Evolutionary conservation across 768 basidiomycete genomes (phyloP).

Genomic region (Fibroporia radiculosa): DNA sequence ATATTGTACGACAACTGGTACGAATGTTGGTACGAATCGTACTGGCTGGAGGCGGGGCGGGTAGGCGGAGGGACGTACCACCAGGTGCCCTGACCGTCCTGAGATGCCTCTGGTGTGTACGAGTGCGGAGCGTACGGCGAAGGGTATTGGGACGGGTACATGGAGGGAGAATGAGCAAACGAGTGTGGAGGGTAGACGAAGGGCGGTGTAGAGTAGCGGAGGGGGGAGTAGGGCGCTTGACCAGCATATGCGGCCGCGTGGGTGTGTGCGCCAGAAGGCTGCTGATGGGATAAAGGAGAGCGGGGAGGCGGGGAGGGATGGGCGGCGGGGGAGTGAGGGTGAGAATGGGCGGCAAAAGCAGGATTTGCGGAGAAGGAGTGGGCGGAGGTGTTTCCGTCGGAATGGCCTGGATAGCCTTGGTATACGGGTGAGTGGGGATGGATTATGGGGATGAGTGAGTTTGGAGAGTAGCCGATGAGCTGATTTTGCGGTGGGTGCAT

Average conservation of each 20-base stretch:
- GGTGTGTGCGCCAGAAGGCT: conserved; percentile 10
- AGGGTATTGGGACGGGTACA: conserved; percentile 23
- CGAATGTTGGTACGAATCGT: conserved; percentile 14
- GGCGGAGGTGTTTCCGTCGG: conserved; percentile 25
- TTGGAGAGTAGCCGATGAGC: conserved; percentile 23
- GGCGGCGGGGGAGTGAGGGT: conserved; percentile 6
- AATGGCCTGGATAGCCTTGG: conserved; percentile 27
- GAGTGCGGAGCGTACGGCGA: conserved; percentile 30
- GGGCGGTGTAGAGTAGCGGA: conserved; percentile 22
- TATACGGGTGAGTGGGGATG: conserved; percentile 30
- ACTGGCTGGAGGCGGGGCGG: conserved; percentile 18
- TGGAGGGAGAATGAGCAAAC: conserved; percentile 13
- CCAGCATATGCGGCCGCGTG: conserved; percentile 14
- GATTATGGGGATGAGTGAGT: conserved; percentile 34
- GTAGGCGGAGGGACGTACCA: conserved; percentile 38
- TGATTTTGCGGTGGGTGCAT: conserved; percentile 30
- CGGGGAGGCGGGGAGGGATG: conserved; percentile 19
- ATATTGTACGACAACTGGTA: conserved; percentile 15
- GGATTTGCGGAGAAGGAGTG: conserved; percentile 14
- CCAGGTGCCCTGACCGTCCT: conserved; percentile 44
- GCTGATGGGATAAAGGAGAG: conserved; percentile 9
- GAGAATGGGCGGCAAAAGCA: conserved; percentile 10
- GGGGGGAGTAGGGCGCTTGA: conserved; percentile 16
- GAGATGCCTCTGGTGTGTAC: conserved; percentile 26
- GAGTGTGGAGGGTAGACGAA: conserved; percentile 18